These are phyloP conservation scores for Kodamaea suecica DNA, from an alignment of 1,139 yeast species.

Conservation along the genomic window DNA sequence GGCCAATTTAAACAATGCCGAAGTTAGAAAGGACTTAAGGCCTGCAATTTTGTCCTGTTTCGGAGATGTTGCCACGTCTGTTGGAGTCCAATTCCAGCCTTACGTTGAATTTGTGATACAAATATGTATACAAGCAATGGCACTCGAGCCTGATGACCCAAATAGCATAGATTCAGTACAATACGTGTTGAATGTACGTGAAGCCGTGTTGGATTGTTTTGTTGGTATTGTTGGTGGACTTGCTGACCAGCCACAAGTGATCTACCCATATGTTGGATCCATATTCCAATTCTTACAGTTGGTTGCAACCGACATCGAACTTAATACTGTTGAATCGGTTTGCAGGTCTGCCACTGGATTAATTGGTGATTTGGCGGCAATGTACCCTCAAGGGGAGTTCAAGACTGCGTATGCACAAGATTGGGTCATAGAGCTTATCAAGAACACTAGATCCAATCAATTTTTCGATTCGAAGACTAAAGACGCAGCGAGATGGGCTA, in stretches of 20 bases:
- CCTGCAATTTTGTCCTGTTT: constrained; percentile 92
- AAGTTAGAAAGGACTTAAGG: constrained; percentile 73
- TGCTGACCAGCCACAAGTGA: constrained; percentile 61
- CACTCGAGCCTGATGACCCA: constrained; percentile 49
- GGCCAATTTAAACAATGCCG: constrained; percentile 59
- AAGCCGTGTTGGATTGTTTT: constrained; percentile 88
- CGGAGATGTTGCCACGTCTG: constrained; percentile 91
- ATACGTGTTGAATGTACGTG: constrained; percentile 68
- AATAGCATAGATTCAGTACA: constrained; percentile 73
- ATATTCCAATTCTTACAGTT: constrained; percentile 67
- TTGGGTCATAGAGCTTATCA: constrained; percentile 79
- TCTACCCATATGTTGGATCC: constrained; percentile 63
- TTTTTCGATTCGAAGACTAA: constrained; percentile 63
- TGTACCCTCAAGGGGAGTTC: constrained; percentile 75
- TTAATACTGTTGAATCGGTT: constrained; percentile 60
- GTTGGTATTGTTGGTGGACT: constrained; percentile 93
- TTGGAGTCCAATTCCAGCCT: constrained; percentile 71
- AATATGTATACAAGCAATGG: constrained; percentile 57
- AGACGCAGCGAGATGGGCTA: constrained; percentile 95
- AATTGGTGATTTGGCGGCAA: constrained; percentile 87
- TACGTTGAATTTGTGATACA: constrained; percentile 79
- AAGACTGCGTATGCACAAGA: constrained; percentile 61
- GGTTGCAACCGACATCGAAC: constrained; percentile 57
- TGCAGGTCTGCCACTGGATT: constrained; percentile 82
- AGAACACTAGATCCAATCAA: constrained; percentile 64